Evolutionary conservation across 2,329 filamentous ascomycete species (phyloP).

Genomic region (Fusarium burgessii): DNA sequence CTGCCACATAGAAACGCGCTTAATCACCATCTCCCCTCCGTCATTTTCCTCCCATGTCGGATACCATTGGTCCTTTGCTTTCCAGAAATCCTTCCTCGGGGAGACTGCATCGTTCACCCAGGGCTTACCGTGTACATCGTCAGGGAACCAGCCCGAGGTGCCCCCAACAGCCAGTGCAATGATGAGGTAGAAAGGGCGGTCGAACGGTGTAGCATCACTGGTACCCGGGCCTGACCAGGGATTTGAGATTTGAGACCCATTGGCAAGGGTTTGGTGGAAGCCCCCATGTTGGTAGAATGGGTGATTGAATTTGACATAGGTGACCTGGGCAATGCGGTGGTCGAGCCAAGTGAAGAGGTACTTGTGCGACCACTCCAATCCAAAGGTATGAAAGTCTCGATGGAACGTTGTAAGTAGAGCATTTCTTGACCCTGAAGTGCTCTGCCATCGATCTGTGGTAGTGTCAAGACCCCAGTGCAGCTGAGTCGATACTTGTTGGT

Average conservation of each 20-base stretch:
- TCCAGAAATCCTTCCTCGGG: neutral
- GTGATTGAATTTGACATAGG: neutral
- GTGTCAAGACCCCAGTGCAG: neutral
- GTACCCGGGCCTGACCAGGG: neutral
- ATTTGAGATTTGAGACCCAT: neutral
- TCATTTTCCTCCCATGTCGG: neutral
- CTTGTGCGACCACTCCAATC: conserved; percentile 54
- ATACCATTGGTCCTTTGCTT: neutral
- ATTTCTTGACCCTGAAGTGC: neutral
- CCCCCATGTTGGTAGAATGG: neutral
- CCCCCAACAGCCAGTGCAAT: neutral
- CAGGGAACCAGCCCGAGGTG: neutral
- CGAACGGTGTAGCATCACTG: fast-evolving
- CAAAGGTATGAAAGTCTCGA: conserved; percentile 59
- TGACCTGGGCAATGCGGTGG: neutral
- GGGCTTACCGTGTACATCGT: neutral
- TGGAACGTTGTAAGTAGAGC: neutral
- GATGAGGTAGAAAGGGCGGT: neutral
- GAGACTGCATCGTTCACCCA: neutral
- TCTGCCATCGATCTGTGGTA: neutral
- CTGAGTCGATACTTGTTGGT: neutral
- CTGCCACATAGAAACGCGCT: neutral
- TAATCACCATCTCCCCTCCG: neutral
- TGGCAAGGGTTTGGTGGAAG: neutral
- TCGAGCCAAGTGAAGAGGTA: neutral